phyloP scores from a whole-genome alignment of 768 basidiomycete species.

The Russula earlei region DNA sequence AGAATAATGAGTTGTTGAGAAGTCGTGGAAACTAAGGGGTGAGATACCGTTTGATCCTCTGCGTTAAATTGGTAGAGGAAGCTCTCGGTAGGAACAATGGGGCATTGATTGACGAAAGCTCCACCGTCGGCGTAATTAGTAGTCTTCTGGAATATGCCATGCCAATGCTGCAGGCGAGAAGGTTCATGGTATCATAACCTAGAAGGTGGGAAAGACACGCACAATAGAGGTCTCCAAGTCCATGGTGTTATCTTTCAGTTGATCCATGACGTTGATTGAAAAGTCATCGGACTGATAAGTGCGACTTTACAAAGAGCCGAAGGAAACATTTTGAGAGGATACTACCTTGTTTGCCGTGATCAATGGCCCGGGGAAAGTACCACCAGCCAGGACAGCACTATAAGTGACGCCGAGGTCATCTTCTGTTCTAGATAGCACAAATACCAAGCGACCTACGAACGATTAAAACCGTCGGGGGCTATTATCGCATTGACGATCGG shows the following conservation, averaged over 20 bases:
- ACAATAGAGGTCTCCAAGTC: conserved; percentile 41
- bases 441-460: conserved; percentile 2
- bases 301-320: conserved; percentile 20
- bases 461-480: conserved; percentile 22
- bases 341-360: conserved; percentile 23
- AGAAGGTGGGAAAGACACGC: background rate
- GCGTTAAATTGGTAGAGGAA: conserved; percentile 35
- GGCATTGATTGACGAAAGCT: conserved; percentile 35
- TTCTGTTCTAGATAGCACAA: background rate
- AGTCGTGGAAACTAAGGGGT: background rate
- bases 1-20: background rate
- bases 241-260: conserved; percentile 36
- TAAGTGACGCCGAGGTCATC: background rate
- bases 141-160: conserved; percentile 36
- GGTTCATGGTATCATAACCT: too few relatives aligned
- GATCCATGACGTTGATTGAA: conserved; percentile 35
- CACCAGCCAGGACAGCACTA: conserved; percentile 3
- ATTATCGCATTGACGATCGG: conserved; percentile 16
- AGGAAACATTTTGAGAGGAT: background rate
- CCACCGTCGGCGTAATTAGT: conserved; percentile 40
- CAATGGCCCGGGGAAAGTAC: conserved; percentile 4
- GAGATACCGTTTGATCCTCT: conserved; percentile 27
- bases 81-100: conserved; percentile 31
- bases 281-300: conserved; percentile 28
- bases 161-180: conserved; percentile 38